Conservation (phyloP, 2,329 filamentous ascomycete genomes). For the Colletotrichum simmondsii region DNA sequence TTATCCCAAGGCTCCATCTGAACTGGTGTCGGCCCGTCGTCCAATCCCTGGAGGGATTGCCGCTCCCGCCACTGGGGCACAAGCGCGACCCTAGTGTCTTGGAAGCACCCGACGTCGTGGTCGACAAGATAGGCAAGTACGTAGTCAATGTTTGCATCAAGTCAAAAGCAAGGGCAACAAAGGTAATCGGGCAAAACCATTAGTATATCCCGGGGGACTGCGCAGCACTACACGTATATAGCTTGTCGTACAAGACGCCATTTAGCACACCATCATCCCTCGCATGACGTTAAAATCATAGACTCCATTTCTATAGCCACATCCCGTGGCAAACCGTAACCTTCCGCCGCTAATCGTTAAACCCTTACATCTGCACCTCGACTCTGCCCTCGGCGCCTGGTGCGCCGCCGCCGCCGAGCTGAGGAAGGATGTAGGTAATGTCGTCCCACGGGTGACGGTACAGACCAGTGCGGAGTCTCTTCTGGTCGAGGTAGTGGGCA, state of each 20-base stretch:
- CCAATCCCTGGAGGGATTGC: neutral
- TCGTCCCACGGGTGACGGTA: slow-evolving; percentile 99
- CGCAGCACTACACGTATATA: slow-evolving; percentile 49
- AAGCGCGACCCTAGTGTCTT: neutral
- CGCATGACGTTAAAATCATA: slow-evolving; percentile 36
- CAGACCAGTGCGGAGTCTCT: slow-evolving; percentile 96
- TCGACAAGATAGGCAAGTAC: neutral
- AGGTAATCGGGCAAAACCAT: slow-evolving; percentile 29
- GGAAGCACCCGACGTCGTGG: neutral
- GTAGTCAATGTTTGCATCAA: neutral
- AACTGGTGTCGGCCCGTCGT: neutral
- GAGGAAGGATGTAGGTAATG: slow-evolving; percentile 93
- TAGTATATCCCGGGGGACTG: slow-evolving; percentile 40
- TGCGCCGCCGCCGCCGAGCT: slow-evolving; percentile 71
- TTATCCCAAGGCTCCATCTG: neutral
- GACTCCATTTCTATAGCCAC: slow-evolving; percentile 35
- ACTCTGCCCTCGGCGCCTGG: slow-evolving; percentile 86
- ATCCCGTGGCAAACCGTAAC: slow-evolving; percentile 32
- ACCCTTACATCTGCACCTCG: slow-evolving; percentile 80
- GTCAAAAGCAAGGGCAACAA: neutral
- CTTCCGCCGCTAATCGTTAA: slow-evolving; percentile 33
- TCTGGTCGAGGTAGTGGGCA: slow-evolving; percentile 99
- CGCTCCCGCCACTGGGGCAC: neutral
- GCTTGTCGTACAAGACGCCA: slow-evolving; percentile 48
- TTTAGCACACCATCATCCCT: slow-evolving; percentile 36